Percentiles rank a stretch among this genome's conserved stretches.
These are phyloP conservation scores for Paracamarosporium sp. DNA, from an alignment of 2,329 filamentous ascomycete species.

Conservation along the genomic window DNA sequence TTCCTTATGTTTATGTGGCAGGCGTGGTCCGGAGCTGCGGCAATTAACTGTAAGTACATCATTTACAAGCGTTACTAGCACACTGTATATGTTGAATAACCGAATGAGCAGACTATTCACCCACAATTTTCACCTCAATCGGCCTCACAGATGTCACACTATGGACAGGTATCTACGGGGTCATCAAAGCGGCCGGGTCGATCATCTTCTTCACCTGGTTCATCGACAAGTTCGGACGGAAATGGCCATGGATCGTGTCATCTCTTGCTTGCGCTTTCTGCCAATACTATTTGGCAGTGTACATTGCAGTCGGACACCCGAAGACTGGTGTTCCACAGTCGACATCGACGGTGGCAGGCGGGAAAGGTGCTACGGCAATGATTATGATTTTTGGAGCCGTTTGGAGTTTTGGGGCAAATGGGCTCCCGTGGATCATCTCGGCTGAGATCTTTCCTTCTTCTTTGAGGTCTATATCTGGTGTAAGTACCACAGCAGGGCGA, in stretches of 20 bases:
- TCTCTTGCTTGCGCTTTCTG: constrained; percentile 44
- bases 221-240: constrained; percentile 46
- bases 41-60: constrained; percentile 38
- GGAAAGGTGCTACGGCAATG: constrained; percentile 48
- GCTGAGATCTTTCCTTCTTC: constrained; percentile 52
- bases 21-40: constrained; percentile 40
- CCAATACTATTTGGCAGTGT: constrained; percentile 47
- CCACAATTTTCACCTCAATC: constrained; percentile 46
- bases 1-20: constrained; percentile 52
- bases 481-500: neutral
- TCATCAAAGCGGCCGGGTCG: constrained; percentile 45
- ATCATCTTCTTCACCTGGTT: constrained; percentile 48
- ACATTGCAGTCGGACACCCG: constrained; percentile 45
- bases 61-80: neutral
- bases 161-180: constrained; percentile 47
- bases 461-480: constrained; percentile 46
- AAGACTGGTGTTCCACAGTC: constrained; percentile 33
- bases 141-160: constrained; percentile 43
- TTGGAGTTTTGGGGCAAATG: constrained; percentile 50
- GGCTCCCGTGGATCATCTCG: constrained; percentile 53
- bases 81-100: neutral
- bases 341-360: constrained; percentile 42
- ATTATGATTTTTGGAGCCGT: constrained; percentile 50
- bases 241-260: constrained; percentile 47
- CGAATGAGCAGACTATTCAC: constrained; percentile 30